These are phyloP conservation scores for Candida pini DNA, from an alignment of 805 yeast species.

Conservation along the genomic window DNA sequence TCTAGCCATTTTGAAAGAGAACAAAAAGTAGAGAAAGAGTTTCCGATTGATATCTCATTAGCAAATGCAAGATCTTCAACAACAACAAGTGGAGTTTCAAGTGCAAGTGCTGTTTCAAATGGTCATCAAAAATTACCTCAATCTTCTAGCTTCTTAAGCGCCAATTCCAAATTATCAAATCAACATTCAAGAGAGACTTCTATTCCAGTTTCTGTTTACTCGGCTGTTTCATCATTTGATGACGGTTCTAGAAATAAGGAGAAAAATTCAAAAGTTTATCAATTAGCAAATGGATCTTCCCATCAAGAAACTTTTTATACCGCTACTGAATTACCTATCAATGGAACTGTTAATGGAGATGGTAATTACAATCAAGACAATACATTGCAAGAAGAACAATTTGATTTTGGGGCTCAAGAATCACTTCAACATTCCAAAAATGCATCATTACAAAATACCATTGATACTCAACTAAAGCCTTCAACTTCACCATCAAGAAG, in stretches of 20 bases:
- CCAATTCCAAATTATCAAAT: no score
- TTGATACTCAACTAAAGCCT: not conserved
- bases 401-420: not conserved
- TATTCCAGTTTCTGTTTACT: constrained; percentile 17
- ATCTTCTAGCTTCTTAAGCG: no score
- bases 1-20: no score
- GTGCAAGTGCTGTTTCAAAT: no score
- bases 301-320: constrained; percentile 33
- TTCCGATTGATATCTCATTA: no score
- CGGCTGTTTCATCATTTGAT: constrained; percentile 12
- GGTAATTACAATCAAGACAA: not conserved
- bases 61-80: no score
- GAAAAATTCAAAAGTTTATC: constrained; percentile 15
- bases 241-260: constrained; percentile 1
- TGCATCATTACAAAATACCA: not conserved
- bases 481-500: not conserved
- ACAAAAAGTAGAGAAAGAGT: no score
- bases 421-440: not conserved
- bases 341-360: not conserved
- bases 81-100: no score
- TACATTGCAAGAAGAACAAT: not conserved
- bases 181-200: no score
- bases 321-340: constrained; percentile 31
- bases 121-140: no score
- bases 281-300: constrained; percentile 21